phyloP scores from a whole-genome alignment of 2,329 filamentous ascomycete species.

The Achaetomium macrosporum region DNA sequence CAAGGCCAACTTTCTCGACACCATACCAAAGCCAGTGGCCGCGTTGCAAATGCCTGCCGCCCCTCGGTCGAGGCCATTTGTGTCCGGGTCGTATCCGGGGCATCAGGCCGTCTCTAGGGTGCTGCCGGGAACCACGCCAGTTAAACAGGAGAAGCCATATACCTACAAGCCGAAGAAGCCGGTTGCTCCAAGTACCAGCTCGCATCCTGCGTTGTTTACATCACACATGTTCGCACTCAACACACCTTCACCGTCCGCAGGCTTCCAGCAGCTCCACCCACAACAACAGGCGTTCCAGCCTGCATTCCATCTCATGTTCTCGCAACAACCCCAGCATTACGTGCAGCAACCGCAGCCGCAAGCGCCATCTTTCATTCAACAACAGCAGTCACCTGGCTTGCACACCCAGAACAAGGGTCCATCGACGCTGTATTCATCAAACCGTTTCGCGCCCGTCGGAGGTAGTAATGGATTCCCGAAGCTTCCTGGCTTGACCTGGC shows the following conservation, averaged over 20 bases:
- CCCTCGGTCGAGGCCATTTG: slow-evolving; percentile 19
- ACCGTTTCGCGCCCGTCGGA: slow-evolving; percentile 27
- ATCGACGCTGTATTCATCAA: slow-evolving; percentile 21
- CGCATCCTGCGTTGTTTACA: slow-evolving; percentile 26
- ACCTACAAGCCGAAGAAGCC: slow-evolving; percentile 46
- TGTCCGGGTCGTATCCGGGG: slow-evolving; percentile 17
- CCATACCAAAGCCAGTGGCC: slow-evolving; percentile 46
- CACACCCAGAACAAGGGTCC: slow-evolving; percentile 22
- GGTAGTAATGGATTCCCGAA: slow-evolving; percentile 28
- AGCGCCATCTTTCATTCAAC: slow-evolving; percentile 14
- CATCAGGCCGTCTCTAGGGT: slow-evolving; percentile 10
- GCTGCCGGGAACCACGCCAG: slow-evolving; percentile 5
- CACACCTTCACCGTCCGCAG: slow-evolving; percentile 25
- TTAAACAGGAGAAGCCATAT: slow-evolving; percentile 43
- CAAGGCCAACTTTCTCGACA: slow-evolving; percentile 67
- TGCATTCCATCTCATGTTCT: slow-evolving; percentile 14
- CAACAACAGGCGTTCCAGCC: slow-evolving; percentile 9
- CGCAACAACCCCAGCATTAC: not conserved
- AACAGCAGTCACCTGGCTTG: slow-evolving; percentile 19
- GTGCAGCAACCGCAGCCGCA: not conserved
- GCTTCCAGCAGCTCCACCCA: slow-evolving; percentile 10
- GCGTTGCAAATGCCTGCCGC: slow-evolving; percentile 16
- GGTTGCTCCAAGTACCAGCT: slow-evolving; percentile 19
- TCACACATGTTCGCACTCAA: slow-evolving; percentile 33
- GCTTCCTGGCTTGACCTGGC: slow-evolving; percentile 28